Percentiles rank a stretch among this genome's conserved stretches.
Conservation (phyloP, 768 basidiomycete species). For the Tulasnella calospora region DNA sequence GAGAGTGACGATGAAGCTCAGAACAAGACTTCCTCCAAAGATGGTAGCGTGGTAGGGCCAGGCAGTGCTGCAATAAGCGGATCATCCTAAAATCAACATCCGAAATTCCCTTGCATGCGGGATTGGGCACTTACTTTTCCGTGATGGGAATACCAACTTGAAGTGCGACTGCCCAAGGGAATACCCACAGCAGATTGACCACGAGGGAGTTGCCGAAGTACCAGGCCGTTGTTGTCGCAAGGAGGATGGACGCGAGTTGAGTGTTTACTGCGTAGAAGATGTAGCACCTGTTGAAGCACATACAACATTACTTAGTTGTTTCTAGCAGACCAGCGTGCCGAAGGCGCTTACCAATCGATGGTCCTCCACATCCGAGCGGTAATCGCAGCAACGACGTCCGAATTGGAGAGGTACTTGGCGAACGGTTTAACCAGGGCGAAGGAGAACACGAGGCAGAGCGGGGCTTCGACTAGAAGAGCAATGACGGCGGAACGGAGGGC, state of each 20-base stretch:
- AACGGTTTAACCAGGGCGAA: conserved; percentile 26
- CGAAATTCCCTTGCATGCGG: too few relatives aligned
- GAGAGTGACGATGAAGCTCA: conserved; percentile 26
- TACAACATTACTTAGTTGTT: too few relatives aligned
- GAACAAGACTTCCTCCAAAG: conserved; percentile 30
- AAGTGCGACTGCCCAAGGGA: conserved; percentile 31
- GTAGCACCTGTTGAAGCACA: conserved; percentile 24
- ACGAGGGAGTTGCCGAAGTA: conserved; percentile 30
- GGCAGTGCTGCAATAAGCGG: conserved; percentile 10
- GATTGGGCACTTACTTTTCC: conserved; percentile 3
- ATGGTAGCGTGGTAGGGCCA: conserved; percentile 31
- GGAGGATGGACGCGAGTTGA: conserved; percentile 30
- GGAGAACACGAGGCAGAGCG: conserved; percentile 30
- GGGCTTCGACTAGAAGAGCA: conserved; percentile 29
- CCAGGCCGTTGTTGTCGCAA: conserved; percentile 30
- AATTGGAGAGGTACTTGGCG: conserved; percentile 28
- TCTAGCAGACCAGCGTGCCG: too few relatives aligned
- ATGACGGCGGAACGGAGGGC: conserved; percentile 27
- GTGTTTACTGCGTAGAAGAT: conserved; percentile 31
- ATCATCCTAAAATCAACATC: background rate
- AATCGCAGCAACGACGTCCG: conserved; percentile 28
- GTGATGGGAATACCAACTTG: conserved; percentile 7
- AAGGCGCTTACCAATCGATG: conserved; percentile 24
- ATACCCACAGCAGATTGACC: conserved; percentile 29
- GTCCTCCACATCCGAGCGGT: conserved; percentile 28